phyloP scores from a whole-genome alignment of 345 rosid species.

The Eucalyptus polyanthemos region DNA sequence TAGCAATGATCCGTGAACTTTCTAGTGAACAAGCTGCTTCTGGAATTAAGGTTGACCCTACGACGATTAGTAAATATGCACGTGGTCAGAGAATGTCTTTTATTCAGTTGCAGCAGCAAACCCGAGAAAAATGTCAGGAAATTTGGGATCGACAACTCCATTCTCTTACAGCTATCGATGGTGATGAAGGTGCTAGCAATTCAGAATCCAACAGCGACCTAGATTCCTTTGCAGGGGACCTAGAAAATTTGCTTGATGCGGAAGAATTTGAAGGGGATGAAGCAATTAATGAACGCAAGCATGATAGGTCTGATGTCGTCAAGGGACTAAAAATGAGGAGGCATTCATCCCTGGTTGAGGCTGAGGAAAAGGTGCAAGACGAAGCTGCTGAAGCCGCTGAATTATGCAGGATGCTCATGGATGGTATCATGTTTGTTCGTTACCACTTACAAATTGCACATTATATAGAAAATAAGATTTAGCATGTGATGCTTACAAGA shows the following conservation, averaged over 20 bases:
- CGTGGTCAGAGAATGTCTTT: slow-evolving; percentile 99
- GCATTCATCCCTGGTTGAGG: slow-evolving; percentile 59
- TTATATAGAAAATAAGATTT: neutral
- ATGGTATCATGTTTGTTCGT: slow-evolving; percentile 36
- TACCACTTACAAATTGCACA: neutral
- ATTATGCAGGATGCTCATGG: slow-evolving; percentile 85
- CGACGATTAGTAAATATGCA: slow-evolving; percentile 92
- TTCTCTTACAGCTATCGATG: slow-evolving; percentile 72
- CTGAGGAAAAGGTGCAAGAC: slow-evolving; percentile 89
- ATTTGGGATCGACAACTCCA: slow-evolving; percentile 96
- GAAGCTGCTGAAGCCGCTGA: slow-evolving; percentile 96
- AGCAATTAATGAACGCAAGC: slow-evolving; percentile 39
- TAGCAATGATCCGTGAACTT: slow-evolving; percentile 97
- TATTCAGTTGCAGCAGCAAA: slow-evolving; percentile 96
- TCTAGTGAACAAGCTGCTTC: slow-evolving; percentile 98
- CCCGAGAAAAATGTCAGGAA: slow-evolving; percentile 98
- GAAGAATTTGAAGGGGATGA: slow-evolving; percentile 90
- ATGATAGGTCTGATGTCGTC: slow-evolving; percentile 64
- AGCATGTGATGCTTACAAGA: neutral
- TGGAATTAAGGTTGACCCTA: slow-evolving; percentile 91
- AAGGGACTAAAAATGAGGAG: slow-evolving; percentile 96
- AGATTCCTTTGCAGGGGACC: slow-evolving; percentile 98
- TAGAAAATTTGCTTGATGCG: slow-evolving; percentile 96
- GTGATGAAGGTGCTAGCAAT: slow-evolving; percentile 83
- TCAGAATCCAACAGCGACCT: slow-evolving; percentile 93